Evolutionary conservation across 345 rosid genomes (phyloP), one percentile per base, ranked within the genome.

Genomic region (Eucalyptus dawsonii): DNA sequence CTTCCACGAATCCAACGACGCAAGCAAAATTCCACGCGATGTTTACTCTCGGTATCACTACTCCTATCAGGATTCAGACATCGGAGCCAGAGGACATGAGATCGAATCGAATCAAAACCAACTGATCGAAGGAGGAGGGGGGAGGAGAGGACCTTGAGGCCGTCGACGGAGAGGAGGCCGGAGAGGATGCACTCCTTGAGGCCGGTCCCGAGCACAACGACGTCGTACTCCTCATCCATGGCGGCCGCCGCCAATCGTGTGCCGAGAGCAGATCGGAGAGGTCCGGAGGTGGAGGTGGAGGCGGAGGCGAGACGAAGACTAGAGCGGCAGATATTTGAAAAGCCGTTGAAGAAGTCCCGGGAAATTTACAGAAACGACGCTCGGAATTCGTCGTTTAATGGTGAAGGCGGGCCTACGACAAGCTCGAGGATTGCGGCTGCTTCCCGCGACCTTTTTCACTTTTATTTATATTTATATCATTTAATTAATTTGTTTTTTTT

Each of bases 181-280:
- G 99, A 97, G 88, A 98, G 99, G 94, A 98, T 98, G 93, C 99
- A 98, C 92, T 98, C 99, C 91, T 98, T 98, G 92, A 98, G 99
- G 89, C 99, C 99, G 76, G 99, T 98, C 56, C 99, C 99, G 60
- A 98, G 91, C 60, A 98, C 99, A 9, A 98, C 91, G 42, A 96
- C 98, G 88, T 98, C 98, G 85, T 98, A 97, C 92, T 95, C 98
- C 88, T 98, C 99, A 89, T 98, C 99, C 99, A 98, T 98, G 87
- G 80, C 45, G 22, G 54, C 97, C n/a, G 87, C 67, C 31, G 54
- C 31, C 3, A 80, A 89, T 90, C 88, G 50, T 29, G 27, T 53
- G 58, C 13, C 9, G 2, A 62, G 60, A 16, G 87, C 86, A 29
- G 81, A 85, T 80, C 90, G 42, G 69, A 62, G 31, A 86, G 21